Conservation (phyloP, 345 rosid genomes). For the Lumnitzera racemosa region DNA sequence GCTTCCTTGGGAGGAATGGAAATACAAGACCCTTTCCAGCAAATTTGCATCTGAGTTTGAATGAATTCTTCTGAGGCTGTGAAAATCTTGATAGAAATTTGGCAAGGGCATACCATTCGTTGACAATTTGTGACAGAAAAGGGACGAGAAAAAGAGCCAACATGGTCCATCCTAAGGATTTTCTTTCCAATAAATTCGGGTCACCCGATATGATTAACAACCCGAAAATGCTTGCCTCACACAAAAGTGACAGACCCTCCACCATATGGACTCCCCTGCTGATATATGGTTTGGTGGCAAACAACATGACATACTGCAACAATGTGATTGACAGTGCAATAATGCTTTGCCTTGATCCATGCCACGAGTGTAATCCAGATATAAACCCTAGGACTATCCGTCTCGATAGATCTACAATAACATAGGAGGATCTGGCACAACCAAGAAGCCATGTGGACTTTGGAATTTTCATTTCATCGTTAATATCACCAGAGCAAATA, state of each 20-base stretch:
- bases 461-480: conserved; percentile 27
- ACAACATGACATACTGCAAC: conserved; percentile 25
- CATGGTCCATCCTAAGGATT: conserved; percentile 24
- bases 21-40: conserved; percentile 37
- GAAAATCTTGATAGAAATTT: conserved; percentile 25
- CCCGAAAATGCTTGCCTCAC: conserved; percentile 32
- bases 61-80: conserved; percentile 22
- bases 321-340: conserved; percentile 34
- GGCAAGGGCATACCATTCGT: conserved; percentile 38
- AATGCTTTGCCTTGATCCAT: conserved; percentile 21
- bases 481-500: conserved; percentile 37
- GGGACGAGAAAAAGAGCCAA: conserved; percentile 35
- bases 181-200: conserved; percentile 5
- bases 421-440: conserved; percentile 37
- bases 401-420: conserved; percentile 39
- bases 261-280: conserved; percentile 5
- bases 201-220: conserved; percentile 16
- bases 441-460: conserved; percentile 20
- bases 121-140: conserved; percentile 30
- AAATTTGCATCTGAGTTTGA: conserved; percentile 26
- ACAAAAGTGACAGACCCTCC: conserved; percentile 34
- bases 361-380: conserved; percentile 25
- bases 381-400: conserved; percentile 33
- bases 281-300: conserved; percentile 24
- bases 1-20: conserved; percentile 37